phyloP scores from a whole-genome alignment of 371 early-diverging fungal genomes.

The Batkoa obscura region DNA sequence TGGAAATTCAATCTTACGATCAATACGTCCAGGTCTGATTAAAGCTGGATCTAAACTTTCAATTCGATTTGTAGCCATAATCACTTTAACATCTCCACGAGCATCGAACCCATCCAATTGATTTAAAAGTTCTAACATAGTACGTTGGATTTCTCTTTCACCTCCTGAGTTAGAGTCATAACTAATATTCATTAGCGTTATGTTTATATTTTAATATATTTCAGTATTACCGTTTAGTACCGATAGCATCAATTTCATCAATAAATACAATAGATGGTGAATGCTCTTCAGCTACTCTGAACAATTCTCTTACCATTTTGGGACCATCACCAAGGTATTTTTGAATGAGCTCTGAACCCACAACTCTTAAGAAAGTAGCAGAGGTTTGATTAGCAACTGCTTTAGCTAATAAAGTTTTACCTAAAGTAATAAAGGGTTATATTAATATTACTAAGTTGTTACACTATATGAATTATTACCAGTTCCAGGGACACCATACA shows the following conservation, averaged over 20 bases:
- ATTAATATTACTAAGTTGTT: background rate
- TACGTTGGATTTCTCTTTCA: slow-evolving; percentile 97
- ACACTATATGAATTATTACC: slow-evolving; percentile 27
- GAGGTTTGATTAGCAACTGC: slow-evolving; percentile 99
- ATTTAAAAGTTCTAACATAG: slow-evolving; percentile 99
- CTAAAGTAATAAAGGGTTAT: slow-evolving; percentile 8
- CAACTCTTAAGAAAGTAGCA: slow-evolving; percentile 98
- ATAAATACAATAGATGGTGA: slow-evolving; percentile 99
- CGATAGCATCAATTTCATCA: slow-evolving; percentile 99
- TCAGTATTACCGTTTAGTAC: slow-evolving; percentile 64
- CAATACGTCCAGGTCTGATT: slow-evolving; percentile 99
- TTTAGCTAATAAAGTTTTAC: slow-evolving; percentile 97
- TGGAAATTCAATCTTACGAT: slow-evolving; percentile 99
- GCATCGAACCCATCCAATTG: slow-evolving; percentile 99
- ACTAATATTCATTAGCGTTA: slow-evolving; percentile 13
- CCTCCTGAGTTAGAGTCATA: slow-evolving; percentile 97
- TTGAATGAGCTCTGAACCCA: slow-evolving; percentile 99
- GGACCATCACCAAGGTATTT: slow-evolving; percentile 99
- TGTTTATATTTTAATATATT: background rate
- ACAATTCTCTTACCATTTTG: slow-evolving; percentile 97
- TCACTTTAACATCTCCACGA: slow-evolving; percentile 98
- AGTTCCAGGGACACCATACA: slow-evolving; percentile 99
- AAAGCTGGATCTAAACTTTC: slow-evolving; percentile 98
- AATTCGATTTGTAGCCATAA: slow-evolving; percentile 99
- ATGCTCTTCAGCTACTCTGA: slow-evolving; percentile 97